Base-by-base conservation (phyloP, 2,329 filamentous ascomycete species). In the Parafenestella ontariensis region DNA sequence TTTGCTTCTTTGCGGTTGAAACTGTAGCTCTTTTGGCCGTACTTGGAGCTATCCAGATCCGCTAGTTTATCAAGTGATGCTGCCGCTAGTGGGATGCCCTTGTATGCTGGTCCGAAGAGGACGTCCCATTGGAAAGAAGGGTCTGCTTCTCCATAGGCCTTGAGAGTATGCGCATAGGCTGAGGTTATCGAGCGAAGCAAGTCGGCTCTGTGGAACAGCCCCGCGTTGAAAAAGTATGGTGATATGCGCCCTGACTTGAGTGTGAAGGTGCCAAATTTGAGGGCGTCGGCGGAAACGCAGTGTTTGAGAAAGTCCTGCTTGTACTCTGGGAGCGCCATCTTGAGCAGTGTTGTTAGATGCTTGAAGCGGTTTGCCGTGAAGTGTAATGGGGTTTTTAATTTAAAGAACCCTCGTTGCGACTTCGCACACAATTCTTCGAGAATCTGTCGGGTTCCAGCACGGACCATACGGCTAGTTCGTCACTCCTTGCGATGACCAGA, bases 1-100 rank as follows among this genome's bases (percentile, higher is more conserved):
- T 98, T 98, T 69, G 89, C 90, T 79, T 98, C 95, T 80, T 98
- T 98, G 71, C 95, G 87, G 79, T 98, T 96, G 79, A 96, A 98
- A 29, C 88, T 89, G 80, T 96, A 98, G 71, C 88, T 91, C 52
- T 90, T 82, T 39, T 83, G 78, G 51, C 85, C 86, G 77, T 89
- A 95, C 58, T 82, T 85, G 46, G 79, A 77, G 17, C 85, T 80
- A 59, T 91, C 87, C 10, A 92, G 78, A 68, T 88, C 84, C 48
- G 86, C 86, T 11, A 98, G 85, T 75, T 92, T 89, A 72, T 90
- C 85, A 33, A 89, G 84, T 15, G 92, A 89, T 2, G 90, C 85
- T 15, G 89, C 88, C 40, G 90, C 90, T n/a, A 98, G 85, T 1
- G 93, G 92, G 62, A 98, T 96, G 40, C 95, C 95, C 81, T 98